These are phyloP conservation scores for Petunia hybrid DNA, from an alignment of 305 asterid genomes.

Conservation along the genomic window DNA sequence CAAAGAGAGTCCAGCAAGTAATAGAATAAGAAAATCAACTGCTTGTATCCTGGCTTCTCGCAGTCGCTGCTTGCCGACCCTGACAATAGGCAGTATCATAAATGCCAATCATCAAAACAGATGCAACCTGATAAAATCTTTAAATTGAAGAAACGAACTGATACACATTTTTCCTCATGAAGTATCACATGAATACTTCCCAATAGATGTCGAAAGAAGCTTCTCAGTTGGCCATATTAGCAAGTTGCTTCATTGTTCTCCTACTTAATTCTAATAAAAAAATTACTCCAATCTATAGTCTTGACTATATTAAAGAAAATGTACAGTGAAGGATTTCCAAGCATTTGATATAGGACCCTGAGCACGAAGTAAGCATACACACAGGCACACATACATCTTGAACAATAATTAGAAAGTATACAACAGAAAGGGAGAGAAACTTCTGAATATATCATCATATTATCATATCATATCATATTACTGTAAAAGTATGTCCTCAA, in stretches of 20 bases:
- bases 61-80: constrained; percentile 72
- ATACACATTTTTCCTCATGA: constrained; percentile 10
- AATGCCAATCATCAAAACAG: constrained; percentile 12
- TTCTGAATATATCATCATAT: not conserved
- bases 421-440: constrained; percentile 28
- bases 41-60: constrained; percentile 79
- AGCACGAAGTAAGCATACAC: not conserved
- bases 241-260: constrained; percentile 3
- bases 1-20: constrained; percentile 76
- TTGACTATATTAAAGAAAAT: constrained; percentile 7
- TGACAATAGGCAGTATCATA: constrained; percentile 37
- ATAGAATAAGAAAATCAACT: constrained; percentile 71
- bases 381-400: not conserved
- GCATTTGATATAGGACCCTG: not conserved
- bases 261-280: not conserved
- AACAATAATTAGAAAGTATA: constrained; percentile 21
- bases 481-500: too few species aligned
- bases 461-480: too few species aligned
- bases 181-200: constrained; percentile 1
- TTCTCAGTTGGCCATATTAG: constrained; percentile 3
- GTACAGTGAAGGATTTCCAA: not conserved
- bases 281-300: not conserved
- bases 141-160: not conserved
- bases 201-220: not conserved
- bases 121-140: constrained; percentile 1